Base-by-base conservation (phyloP, 495 filamentous ascomycete species). In the Chaetomium cochliodes region DNA sequence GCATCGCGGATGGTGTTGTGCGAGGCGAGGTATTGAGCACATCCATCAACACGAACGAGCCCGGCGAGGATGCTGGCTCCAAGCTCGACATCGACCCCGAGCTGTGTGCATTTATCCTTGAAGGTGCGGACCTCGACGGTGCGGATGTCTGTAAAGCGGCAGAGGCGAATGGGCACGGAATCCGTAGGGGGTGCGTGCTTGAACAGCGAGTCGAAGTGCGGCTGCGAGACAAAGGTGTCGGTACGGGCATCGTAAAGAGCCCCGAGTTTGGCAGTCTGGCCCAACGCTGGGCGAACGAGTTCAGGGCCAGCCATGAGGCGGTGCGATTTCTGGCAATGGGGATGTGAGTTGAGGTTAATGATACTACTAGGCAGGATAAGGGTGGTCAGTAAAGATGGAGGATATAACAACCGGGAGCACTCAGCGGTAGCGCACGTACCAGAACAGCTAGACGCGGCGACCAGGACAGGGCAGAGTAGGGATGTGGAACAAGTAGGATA, bases 161-260 rank as follows among this genome's bases (percentile, higher is more conserved):
- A 37, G 11, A 8, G 8, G 9, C 33, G 33, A 37, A 37, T 37
- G 11, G 3, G 5, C 33, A 33, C 30, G 18, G 25, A 16, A 42
- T 26, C 22, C 44, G 23, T 2, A 44, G 58, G 58, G 22, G 44
- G 7, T 1, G 25, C 22, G 11, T n/a, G 23, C 16, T 50, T 60
- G 26, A 60, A 49, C 5, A 60, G 41, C 6, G 58, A 50, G 16
- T 22, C 16, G 16, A 4, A 18, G 44, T 37, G 41, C 6, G 58
- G 49, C 15, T 15, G 26, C 9, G 22, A n/a, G 26, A 60, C 0
- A 13, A 60, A 60, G 2, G 12, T 49, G 42, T 60, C 58, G 22
- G 3, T 60, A 28, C 58, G 41, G 26, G 58, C 58, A 60, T 60
- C 58, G 26, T 60, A 60, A 13, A 60, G 58, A 8, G 41, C 20